A percentile compares a stretch with the other conserved stretches of the same genome.
Conservation (phyloP, 2,329 filamentous ascomycete genomes). For the Pseudocercospora ulei region DNA sequence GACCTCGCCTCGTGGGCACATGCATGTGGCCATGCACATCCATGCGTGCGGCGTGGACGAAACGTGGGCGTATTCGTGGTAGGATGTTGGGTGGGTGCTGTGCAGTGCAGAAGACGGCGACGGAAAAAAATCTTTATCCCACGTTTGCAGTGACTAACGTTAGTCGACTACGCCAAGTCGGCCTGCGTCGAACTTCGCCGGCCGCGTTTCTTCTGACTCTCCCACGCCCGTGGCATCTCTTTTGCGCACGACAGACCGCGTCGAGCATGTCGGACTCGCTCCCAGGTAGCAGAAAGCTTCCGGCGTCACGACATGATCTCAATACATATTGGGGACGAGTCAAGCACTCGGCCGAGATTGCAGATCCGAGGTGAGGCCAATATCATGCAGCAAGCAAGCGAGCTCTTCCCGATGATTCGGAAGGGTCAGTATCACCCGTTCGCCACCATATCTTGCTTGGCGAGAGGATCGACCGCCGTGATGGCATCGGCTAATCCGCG, state of each 20-base stretch:
- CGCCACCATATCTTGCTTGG: slow-evolving; percentile 4
- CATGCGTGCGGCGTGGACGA: too few relatives aligned
- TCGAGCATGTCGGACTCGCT: slow-evolving; percentile 51
- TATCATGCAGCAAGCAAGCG: slow-evolving; percentile 10
- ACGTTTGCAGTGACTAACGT: too few relatives aligned
- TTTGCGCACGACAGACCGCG: neutral
- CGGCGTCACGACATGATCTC: slow-evolving; percentile 84
- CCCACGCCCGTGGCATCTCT: neutral
- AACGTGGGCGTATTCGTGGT: too few relatives aligned
- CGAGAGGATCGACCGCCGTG: neutral
- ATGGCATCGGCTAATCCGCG: neutral
- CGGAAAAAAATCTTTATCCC: too few relatives aligned
- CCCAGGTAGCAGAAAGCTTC: slow-evolving; percentile 66
- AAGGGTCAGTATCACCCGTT: slow-evolving; percentile 23
- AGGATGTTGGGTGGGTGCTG: too few relatives aligned
- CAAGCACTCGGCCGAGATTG: slow-evolving; percentile 75
- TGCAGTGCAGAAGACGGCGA: too few relatives aligned
- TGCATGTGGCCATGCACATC: too few relatives aligned
- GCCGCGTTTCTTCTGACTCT: slow-evolving; percentile 5
- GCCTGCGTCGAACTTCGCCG: slow-evolving; percentile 9
- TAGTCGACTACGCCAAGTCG: too few relatives aligned
- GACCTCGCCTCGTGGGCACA: too few relatives aligned
- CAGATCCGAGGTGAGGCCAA: slow-evolving; percentile 78
- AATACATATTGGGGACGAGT: slow-evolving; percentile 92
- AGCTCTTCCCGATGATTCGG: slow-evolving; percentile 21